Evolutionary conservation across 148 eudicot genomes (phyloP), one percentile per base, ranked within the genome.

Genomic region (Polygonum maritimum): DNA sequence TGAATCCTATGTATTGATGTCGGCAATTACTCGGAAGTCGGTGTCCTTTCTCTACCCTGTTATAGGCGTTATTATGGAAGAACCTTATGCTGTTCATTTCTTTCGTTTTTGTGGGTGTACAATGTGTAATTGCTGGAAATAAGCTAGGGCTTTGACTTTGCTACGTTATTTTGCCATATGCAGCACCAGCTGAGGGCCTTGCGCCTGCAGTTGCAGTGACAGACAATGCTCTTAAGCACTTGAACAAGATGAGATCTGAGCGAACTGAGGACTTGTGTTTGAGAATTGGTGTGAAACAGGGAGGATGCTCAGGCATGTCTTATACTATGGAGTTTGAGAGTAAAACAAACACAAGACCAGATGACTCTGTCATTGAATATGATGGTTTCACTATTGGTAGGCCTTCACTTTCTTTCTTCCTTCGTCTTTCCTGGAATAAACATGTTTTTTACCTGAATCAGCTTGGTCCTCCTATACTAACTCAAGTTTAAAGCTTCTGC

Each of bases 281-380:
- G 65, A 89, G 99, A 83, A 92, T 95, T 74, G 99, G 99, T 48
- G 96, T 95, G 63, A 95, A 86, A 83, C 97, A 95, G 79, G 99
- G 99, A 84, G 97, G 99, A 76, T 95, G 99, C 84, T 95, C 99
- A 16, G 99, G 99, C 51, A 84, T 95, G 96, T 95, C 99, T 65
- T 95, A 95, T 81, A 86, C 88, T 18, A 95, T 95, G 99, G 99
- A 95, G 85, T 95, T 95, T 75, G 97, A 95, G 84, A 91, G 83
- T 83, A 89, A 76, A 84, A 92, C 84, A 57, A 92, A 89, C 49
- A 71, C 86, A 5, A 82, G 87, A 80, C 88, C 93, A 65, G 98
- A 94, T 84, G 98, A 94, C 77, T 86, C 95, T 13, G 77, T 89
- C 54, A 95, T 95, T 52, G 94, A 92, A 80, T 86, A 88, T 79